Base-by-base conservation (phyloP, 1,139 yeast genomes). In the Magnusiomyces tetraspermus region DNA sequence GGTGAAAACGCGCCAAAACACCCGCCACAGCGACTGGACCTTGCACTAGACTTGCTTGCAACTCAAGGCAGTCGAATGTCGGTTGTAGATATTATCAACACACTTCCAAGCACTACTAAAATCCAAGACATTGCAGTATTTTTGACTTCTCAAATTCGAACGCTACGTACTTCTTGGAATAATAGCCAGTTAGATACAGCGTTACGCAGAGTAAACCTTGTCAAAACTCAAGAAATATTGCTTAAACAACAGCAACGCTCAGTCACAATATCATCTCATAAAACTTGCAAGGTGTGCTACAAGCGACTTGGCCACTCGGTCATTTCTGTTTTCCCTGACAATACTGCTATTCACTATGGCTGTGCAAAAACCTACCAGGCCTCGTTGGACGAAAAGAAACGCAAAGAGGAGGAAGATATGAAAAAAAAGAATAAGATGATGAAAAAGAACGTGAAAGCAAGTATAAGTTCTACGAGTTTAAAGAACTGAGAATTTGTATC, bases 291-390 rank as follows among this genome's bases (percentile, higher is more conserved):
- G 0, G 74, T 79, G 17, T 88, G 96, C 66, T 71, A 73, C 26
- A 79, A 79, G 58, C 67, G 76, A 23, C 71, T 86, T 41, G 89
- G 89, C 2, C 76, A 77, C 56, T 76, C 85, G 46, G 83, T 85
- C 0, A 69, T 83, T 42, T 74, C 82, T 30, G 76, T 76, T 15
- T 73, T 75, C 38, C 77, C 77, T 0, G 71, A 74, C 51, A 76
- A 76, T n/a, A 68, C 70, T 11, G 74, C 83, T 3, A 79, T 83
- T 1, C 96, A 87, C 64, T 87, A 82, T 63, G 88, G 87, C 1
- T 86, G 95, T 59, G 65, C 70, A 17, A 61, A 58, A 26, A 57
- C 57, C 15, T 64, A 63, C 47, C 59, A 58, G 47, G 56, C 56
- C 11, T 36, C 23, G 23, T 52, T 60, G 24, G 59, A 59, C 49